These are phyloP conservation scores for Microascus cirrosus DNA, from an alignment of 2,329 filamentous ascomycete species.

Conservation along the genomic window DNA sequence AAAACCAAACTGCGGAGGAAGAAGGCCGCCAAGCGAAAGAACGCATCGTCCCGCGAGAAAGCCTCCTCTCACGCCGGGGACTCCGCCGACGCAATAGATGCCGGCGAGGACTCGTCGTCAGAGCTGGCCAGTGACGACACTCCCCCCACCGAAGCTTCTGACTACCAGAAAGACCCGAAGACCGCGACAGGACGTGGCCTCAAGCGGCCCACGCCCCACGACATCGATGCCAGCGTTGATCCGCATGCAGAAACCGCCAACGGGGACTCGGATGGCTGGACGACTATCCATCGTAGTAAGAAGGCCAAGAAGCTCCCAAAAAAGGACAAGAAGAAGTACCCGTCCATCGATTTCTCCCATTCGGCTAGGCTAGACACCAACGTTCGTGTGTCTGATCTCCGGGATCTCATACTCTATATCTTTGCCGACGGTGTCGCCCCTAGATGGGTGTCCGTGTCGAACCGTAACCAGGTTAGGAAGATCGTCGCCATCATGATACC, in stretches of 20 bases:
- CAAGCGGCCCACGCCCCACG: constrained; percentile 38
- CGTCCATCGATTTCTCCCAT: constrained; percentile 44
- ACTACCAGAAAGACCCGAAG: background rate
- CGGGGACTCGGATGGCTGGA: constrained; percentile 30
- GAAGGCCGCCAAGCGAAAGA: constrained; percentile 7
- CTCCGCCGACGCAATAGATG: background rate
- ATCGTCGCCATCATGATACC: constrained; percentile 88
- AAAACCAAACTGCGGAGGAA: constrained; percentile 12
- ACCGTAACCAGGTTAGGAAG: constrained; percentile 58
- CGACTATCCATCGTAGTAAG: constrained; percentile 43
- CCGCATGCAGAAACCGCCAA: constrained; percentile 13
- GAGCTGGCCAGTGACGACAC: background rate
- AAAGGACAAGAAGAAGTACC: constrained; percentile 44
- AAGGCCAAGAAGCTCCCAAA: constrained; percentile 52
- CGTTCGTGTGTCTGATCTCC: constrained; percentile 51
- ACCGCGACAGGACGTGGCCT: constrained; percentile 18
- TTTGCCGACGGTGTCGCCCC: constrained; percentile 54
- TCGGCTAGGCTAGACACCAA: constrained; percentile 48
- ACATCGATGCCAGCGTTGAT: constrained; percentile 21
- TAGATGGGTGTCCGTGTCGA: constrained; percentile 52
- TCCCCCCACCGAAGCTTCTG: background rate
- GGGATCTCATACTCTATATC: constrained; percentile 54
- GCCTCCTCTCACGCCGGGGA: constrained; percentile 1
- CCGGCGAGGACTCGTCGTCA: background rate
- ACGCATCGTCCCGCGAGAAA: constrained; percentile 6